A percentile compares a stretch with the other conserved stretches of the same genome.
Evolutionary conservation across 2,329 filamentous ascomycete species (phyloP).

Genomic region (Rhinocladiella mackenziei): DNA sequence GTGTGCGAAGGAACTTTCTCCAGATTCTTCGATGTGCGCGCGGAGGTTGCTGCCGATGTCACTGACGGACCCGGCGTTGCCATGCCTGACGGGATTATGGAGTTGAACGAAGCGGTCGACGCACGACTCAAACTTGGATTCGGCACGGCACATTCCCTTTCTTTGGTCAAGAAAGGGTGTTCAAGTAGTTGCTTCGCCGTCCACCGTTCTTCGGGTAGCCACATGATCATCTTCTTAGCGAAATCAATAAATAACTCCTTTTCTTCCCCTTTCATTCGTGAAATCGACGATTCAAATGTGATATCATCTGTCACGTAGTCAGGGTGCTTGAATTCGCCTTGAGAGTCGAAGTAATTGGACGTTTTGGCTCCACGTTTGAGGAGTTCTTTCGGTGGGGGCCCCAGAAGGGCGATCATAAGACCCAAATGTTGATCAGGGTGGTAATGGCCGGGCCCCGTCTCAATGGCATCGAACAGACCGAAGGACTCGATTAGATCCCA

Average conservation of each 20-base stretch:
- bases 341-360: slow-evolving; percentile 30
- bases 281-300: slow-evolving; percentile 22
- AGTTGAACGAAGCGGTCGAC: slow-evolving; percentile 20
- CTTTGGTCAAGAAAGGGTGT: slow-evolving; percentile 35
- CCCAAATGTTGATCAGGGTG: slow-evolving; percentile 40
- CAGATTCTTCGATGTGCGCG: neutral
- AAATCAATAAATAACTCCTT: slow-evolving; percentile 35
- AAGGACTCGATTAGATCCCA: slow-evolving; percentile 40
- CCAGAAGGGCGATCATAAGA: slow-evolving; percentile 43
- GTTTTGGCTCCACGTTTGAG: slow-evolving; percentile 35
- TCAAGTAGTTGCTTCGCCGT: slow-evolving; percentile 37
- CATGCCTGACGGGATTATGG: slow-evolving; percentile 16
- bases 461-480: slow-evolving; percentile 38
- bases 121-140: slow-evolving; percentile 20
- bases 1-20: slow-evolving; percentile 9
- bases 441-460: slow-evolving; percentile 37
- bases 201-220: slow-evolving; percentile 36
- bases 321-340: slow-evolving; percentile 25
- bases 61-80: slow-evolving; percentile 15
- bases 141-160: slow-evolving; percentile 14
- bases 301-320: slow-evolving; percentile 22
- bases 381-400: slow-evolving; percentile 38
- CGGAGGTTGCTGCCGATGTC: slow-evolving; percentile 6
- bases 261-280: slow-evolving; percentile 32
- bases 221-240: slow-evolving; percentile 35